Conservation (phyloP, 805 yeast genomes). For the Huiozyma naganishii region DNA sequence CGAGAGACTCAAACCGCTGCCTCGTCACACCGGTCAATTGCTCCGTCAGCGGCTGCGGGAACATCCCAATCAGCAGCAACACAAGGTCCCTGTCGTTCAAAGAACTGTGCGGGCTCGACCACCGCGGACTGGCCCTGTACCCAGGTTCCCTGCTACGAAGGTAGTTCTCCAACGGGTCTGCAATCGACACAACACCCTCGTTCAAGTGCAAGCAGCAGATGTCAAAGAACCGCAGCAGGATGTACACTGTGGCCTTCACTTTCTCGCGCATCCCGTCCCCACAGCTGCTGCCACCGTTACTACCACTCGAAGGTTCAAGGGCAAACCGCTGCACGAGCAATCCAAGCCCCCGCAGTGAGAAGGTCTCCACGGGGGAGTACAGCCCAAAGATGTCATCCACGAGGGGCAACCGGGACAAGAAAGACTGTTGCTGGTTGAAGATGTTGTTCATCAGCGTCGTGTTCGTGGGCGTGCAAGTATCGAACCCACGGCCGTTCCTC, state of each 20-base stretch:
- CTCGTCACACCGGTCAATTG: slow-evolving; percentile 8
- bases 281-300: neutral
- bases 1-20: slow-evolving; percentile 2
- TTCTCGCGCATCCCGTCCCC: neutral
- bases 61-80: slow-evolving; percentile 6
- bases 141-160: slow-evolving; percentile 3
- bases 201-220: slow-evolving; percentile 16
- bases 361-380: slow-evolving; percentile 17
- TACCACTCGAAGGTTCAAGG: neutral
- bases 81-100: slow-evolving; percentile 10
- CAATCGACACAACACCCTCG: slow-evolving; percentile 17
- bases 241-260: slow-evolving; percentile 23
- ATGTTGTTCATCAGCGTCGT: neutral
- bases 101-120: neutral
- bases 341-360: slow-evolving; percentile 25
- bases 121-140: neutral
- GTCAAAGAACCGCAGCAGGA: slow-evolving; percentile 21
- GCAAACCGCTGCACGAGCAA: slow-evolving; percentile 10
- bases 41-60: slow-evolving; percentile 13
- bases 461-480: neutral
- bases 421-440: slow-evolving; percentile 1
- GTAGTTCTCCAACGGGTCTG: slow-evolving; percentile 19
- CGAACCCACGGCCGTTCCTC: neutral
- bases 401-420: slow-evolving; percentile 12
- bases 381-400: slow-evolving; percentile 24